Evolutionary conservation across 345 rosid species (phyloP), one percentile per base, ranked within the genome.

Genomic region (Dimocarpus longan): DNA sequence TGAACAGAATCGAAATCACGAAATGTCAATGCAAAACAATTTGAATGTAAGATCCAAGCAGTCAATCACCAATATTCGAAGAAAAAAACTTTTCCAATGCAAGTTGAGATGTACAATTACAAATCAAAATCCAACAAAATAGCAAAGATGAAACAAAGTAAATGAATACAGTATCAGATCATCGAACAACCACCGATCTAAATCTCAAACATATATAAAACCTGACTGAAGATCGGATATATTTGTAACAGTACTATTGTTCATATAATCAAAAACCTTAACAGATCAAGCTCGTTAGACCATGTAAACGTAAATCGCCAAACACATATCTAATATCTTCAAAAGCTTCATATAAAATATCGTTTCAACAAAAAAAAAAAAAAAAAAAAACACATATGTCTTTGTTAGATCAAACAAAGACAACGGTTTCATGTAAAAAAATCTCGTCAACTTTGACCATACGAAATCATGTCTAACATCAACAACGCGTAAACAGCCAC

Each of bases 381-480:
- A 26, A 26, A 26, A 1, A 26, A 26, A n/a, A n/a, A n/a, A n/a
- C n/a, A n/a, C 32, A 28, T 28, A 28, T 2, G 21, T 71, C 21
- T 13, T 32, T n/a, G 37, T 73, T 21, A 18, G 76, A 80, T 42
- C 59, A 63, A 6, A 46, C 68, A 74, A 82, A 75, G 22, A 57
- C 52, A 44, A 9, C 57, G 52, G 13, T 0, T n/a, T 6, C 15
- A 44, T 8, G 6, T 75, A 21, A 66, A 56, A 46, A 46, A 11
- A 46, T 46, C 10, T 7, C 8, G 52, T 46, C 52, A 46, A 46
- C 12, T 46, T 46, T 11, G 10, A 21, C 6, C 5, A 66, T 46
- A 46, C 6, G 12, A 7, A 46, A 46, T 46, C 12, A 46, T 46
- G 12, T 11, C 52, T 46, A 46, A 46, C 52, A 46, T 11, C 52